Conservation (phyloP, 2,329 filamentous ascomycete species). For the Exophiala sideris region DNA sequence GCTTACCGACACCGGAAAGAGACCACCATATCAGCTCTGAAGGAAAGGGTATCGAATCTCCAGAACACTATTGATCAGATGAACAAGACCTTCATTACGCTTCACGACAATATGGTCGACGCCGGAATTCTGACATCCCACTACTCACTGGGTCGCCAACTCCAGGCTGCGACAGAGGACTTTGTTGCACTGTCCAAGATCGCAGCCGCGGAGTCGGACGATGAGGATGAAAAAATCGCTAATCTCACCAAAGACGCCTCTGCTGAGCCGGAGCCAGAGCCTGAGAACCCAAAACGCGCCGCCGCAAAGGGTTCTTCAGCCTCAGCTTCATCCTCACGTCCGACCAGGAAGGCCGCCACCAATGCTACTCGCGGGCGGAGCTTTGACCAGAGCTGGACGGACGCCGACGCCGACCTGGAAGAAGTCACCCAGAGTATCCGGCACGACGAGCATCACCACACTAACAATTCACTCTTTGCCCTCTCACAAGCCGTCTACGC, state of each 20-base stretch:
- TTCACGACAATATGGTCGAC: slow-evolving; percentile 60
- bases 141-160: slow-evolving; percentile 16
- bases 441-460: not conserved
- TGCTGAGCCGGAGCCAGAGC: not conserved
- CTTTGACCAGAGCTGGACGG: slow-evolving; percentile 10
- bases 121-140: slow-evolving; percentile 20
- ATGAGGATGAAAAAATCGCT: slow-evolving; percentile 23
- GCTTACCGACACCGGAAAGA: slow-evolving; percentile 85
- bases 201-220: slow-evolving; percentile 18
- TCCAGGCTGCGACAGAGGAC: slow-evolving; percentile 19
- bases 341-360: not conserved
- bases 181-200: slow-evolving; percentile 20
- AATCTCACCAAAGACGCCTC: slow-evolving; percentile 10
- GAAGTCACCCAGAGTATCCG: not conserved
- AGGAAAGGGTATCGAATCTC: slow-evolving; percentile 67
- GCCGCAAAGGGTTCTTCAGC: not conserved
- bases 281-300: slow-evolving; percentile 4
- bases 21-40: slow-evolving; percentile 69
- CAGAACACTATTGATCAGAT: slow-evolving; percentile 68
- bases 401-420: slow-evolving; percentile 13
- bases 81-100: slow-evolving; percentile 65
- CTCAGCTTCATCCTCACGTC: slow-evolving; percentile 1
- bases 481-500: slow-evolving; percentile 7
- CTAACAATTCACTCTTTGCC: slow-evolving; percentile 6
- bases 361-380: slow-evolving; percentile 5